Percentiles rank a stretch among this genome's conserved stretches.
Conservation (phyloP, 2,329 filamentous ascomycete species). For the Didymella arachidicola region DNA sequence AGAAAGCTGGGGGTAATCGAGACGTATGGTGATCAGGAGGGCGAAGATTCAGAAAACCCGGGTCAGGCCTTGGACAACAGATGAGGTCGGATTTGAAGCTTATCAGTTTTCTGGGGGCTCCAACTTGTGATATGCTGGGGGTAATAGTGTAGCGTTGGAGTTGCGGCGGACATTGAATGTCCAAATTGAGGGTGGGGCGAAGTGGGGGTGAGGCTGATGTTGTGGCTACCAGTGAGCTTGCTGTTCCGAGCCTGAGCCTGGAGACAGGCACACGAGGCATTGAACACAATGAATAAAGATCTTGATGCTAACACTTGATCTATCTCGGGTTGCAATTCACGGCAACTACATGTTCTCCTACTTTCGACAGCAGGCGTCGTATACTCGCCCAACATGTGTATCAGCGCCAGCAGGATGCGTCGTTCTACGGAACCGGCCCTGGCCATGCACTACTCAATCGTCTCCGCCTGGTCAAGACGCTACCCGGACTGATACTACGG, state of each 20-base stretch:
- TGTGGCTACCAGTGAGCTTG: neutral
- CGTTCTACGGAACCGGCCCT: conserved; percentile 22
- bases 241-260: neutral
- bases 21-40: neutral
- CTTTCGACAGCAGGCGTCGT: neutral
- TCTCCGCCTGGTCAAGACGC: conserved; percentile 41
- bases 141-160: conserved; percentile 17
- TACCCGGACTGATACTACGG: conserved; percentile 42
- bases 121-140: conserved; percentile 13
- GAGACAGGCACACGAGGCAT: neutral
- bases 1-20: conserved; percentile 6
- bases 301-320: neutral
- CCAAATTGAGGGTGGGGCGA: conserved; percentile 9
- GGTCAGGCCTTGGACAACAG: neutral
- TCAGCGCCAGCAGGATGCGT: neutral
- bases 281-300: neutral
- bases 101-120: neutral
- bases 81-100: neutral
- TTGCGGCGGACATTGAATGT: conserved; percentile 13
- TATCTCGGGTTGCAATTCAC: no score
- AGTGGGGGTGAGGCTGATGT: conserved; percentile 15
- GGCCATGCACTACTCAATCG: conserved; percentile 50
- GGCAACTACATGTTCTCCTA: neutral
- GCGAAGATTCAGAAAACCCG: neutral
- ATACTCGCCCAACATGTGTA: neutral